Conservation (phyloP, 2,329 filamentous ascomycete genomes). For the Cercospora citrullina region DNA sequence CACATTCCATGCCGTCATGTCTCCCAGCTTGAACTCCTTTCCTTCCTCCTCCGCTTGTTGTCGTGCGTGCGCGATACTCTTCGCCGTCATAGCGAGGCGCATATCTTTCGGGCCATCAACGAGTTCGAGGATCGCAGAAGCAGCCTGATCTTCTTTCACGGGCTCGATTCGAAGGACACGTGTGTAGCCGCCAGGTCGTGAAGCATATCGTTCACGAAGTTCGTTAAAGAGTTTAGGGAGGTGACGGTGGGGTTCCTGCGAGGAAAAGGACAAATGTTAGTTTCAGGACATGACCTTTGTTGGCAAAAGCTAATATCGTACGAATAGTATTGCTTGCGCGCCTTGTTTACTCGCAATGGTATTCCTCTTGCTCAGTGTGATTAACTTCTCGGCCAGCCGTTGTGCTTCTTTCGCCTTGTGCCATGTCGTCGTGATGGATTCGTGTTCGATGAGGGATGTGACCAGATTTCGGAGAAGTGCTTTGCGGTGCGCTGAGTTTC, state of each 20-base stretch:
- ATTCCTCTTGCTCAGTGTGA: conserved; percentile 90
- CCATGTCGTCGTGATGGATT: conserved; percentile 93
- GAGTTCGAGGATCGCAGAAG: conserved; percentile 87
- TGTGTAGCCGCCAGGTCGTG: conserved; percentile 88
- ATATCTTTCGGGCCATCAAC: conserved; percentile 94
- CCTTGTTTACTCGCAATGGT: conserved; percentile 75
- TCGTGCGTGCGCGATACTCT: conserved; percentile 64
- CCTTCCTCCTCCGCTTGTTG: conserved; percentile 40
- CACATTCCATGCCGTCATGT: conserved; percentile 75
- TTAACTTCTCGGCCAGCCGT: conserved; percentile 86
- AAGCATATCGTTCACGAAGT: conserved; percentile 74
- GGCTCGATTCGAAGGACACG: conserved; percentile 91
- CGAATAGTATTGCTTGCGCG: conserved; percentile 76
- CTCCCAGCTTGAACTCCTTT: conserved; percentile 59
- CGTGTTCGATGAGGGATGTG: conserved; percentile 88
- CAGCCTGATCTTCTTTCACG: conserved; percentile 81
- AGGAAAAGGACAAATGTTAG: not conserved
- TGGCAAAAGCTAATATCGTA: conserved; percentile 45
- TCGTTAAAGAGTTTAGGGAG: conserved; percentile 86
- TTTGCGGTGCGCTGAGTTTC: conserved; percentile 81
- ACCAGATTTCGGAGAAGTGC: conserved; percentile 94
- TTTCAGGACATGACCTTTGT: not conserved
- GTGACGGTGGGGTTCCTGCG: conserved; percentile 22
- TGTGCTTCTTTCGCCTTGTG: conserved; percentile 97
- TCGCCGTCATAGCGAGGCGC: conserved; percentile 90